phyloP scores from a whole-genome alignment of 2,329 filamentous ascomycete genomes.

The Scytalidium sp. region DNA sequence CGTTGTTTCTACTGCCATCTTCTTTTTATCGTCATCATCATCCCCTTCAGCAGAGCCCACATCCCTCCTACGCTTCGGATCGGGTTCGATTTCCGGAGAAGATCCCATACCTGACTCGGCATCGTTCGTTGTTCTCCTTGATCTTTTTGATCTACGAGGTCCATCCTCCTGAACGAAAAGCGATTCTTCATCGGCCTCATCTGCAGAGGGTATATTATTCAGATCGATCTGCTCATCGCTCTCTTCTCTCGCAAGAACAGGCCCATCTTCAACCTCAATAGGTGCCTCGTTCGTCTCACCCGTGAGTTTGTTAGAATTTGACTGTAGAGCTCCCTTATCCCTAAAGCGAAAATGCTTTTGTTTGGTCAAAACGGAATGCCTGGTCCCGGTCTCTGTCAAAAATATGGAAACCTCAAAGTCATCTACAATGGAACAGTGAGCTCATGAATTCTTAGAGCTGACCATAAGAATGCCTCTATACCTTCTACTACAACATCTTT shows the following conservation, averaged over 20 bases:
- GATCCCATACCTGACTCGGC: constrained; percentile 33
- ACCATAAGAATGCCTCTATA: constrained; percentile 31
- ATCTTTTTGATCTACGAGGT: constrained; percentile 23
- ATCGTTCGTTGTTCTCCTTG: constrained; percentile 26
- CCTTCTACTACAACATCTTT: constrained; percentile 86
- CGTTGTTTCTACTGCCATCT: constrained; percentile 76
- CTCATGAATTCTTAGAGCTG: not conserved
- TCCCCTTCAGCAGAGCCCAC: constrained; percentile 26
- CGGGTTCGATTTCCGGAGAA: constrained; percentile 25
- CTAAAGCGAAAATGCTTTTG: constrained; percentile 72
- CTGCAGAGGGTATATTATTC: constrained; percentile 20
- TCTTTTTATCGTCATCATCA: constrained; percentile 77
- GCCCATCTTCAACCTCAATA: constrained; percentile 29
- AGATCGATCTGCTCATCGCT: constrained; percentile 22
- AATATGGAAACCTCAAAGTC: constrained; percentile 97
- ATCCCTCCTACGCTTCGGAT: constrained; percentile 45
- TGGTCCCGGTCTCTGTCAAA: constrained; percentile 78
- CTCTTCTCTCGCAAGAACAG: constrained; percentile 19
- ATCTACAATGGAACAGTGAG: constrained; percentile 49
- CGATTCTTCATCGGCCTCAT: constrained; percentile 17
- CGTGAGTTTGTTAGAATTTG: constrained; percentile 62
- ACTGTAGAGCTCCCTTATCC: constrained; percentile 39
- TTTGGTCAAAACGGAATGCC: constrained; percentile 84
- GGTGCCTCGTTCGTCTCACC: constrained; percentile 51
- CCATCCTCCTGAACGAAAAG: constrained; percentile 33